Base-by-base conservation (phyloP, 768 basidiomycete species). In the Thelephora aurantiotincta region DNA sequence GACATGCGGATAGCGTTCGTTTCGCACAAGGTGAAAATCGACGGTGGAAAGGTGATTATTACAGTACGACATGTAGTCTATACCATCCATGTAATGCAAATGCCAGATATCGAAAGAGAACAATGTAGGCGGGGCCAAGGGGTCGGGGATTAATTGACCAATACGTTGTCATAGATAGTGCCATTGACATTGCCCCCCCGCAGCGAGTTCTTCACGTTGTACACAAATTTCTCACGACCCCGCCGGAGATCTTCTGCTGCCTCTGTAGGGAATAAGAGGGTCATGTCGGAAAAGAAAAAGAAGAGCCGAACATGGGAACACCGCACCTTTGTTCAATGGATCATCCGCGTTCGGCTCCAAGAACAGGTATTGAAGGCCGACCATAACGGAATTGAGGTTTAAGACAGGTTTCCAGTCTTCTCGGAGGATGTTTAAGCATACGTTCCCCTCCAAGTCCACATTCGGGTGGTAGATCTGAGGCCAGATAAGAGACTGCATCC, bases 371-470 rank as follows among this genome's bases (percentile, higher is more conserved):
- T 99, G 96, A 48, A 99, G 65, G 33, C 96, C 96, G 50, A 98
- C 89, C 90, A 98, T 94, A 53, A 99, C 90, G 26, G 93, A 89
- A 62, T 92, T 97, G 46, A 99, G 72, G 65, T 97, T 98, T 38
- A 99, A 71, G 2, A 99, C 96, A 5, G 96, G 96, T 60, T 99
- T 99, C 96, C 96, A 99, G 67, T 99, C 96, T 70, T 99, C 96
- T 61, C 96, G 80, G 50, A 98, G 75, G 61, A 98, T 97, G 66
- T 98, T 98, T 57, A 99, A 65, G 70, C 96, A 99, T 42, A 99
- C 94, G 56, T 98, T 98, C 41, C 96, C 96, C 61, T 97, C 91
- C 34, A 96, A 75, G 64, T 99, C 96, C 46, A 99, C 83, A 59
- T 99, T 99, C 0, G 96, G 96, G 62, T 99, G 96, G 64, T 99